Evolutionary conservation across 805 yeast species (phyloP), one percentile per base, ranked within the genome.

Genomic region (Starmerella davenportii): DNA sequence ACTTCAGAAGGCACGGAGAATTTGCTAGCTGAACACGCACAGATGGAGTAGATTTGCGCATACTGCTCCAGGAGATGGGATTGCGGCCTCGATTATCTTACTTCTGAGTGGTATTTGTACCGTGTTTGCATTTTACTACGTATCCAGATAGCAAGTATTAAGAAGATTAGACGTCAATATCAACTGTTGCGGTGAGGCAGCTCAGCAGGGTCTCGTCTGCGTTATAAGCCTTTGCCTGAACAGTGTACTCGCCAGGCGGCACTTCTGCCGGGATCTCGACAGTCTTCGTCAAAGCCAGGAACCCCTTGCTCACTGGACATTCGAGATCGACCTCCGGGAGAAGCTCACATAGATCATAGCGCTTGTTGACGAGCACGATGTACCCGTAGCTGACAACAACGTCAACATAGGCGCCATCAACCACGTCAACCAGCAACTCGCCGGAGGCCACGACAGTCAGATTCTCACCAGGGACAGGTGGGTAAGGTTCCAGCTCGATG

Each of bases 371-470:
- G 41, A 90, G 67, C 50, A 79, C 79, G 59, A 90, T 85, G 61
- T 79, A 85, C 4, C 96, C 98, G 52, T 84, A 78, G 47, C 79
- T 70, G 17, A 90, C 96, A 48, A 82, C 92, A 21, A 90, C 87
- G 48, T 85, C 95, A 37, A 90, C 92, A 52, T 85, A 90, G 0
- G 96, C 80, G 25, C 98, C 98, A 16, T 81, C 87, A 21, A 57
- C 70, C 28, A 90, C 62, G 7, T 63, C 64, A 37, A 66, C 55
- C 18, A 62, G 43, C 37, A 87, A 60, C 28, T 55, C 55, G 3
- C 95, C 98, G 4, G 63, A 56, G 2, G 95, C 98, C 17, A 66
- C 54, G 40, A 90, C 72, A 5, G 93, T 78, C 53, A 90, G 64
- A 55, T 82, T 79, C 31, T 65, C 61, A n/a, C 95, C 96, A 51